These are phyloP conservation scores for Apiotrichum veenhuisii DNA, from an alignment of 1,284 basidiomycete genomes.

Conservation along the genomic window DNA sequence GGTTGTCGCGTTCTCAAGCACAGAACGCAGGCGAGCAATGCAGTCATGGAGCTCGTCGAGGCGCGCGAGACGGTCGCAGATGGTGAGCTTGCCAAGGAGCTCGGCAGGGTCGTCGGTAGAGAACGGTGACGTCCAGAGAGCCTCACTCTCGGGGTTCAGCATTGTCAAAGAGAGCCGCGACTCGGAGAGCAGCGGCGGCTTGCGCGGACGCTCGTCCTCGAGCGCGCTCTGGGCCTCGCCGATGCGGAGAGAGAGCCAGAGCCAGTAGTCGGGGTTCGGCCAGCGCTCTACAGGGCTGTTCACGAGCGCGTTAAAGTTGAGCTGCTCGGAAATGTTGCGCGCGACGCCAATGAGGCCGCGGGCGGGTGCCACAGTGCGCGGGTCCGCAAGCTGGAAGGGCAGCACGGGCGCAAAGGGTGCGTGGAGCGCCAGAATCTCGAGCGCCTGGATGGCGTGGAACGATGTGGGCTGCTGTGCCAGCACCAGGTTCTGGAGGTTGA, in stretches of 20 bases:
- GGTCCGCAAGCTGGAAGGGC: constrained; percentile 31
- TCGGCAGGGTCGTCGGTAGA: constrained; percentile 22
- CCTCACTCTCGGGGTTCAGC: constrained; percentile 29
- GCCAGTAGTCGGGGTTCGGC: constrained; percentile 31
- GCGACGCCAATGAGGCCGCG: constrained; percentile 26
- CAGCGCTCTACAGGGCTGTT: constrained; percentile 17
- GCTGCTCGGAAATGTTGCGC: constrained; percentile 14
- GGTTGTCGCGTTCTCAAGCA: constrained; percentile 26
- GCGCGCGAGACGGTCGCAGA: constrained; percentile 36
- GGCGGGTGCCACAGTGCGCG: constrained; percentile 28
- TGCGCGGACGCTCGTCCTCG: constrained; percentile 18
- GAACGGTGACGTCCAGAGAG: constrained; percentile 18
- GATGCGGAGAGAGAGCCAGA: constrained; percentile 26
- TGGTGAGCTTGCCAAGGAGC: constrained; percentile 31
- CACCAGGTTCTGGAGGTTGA: constrained; percentile 22
- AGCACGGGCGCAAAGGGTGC: constrained; percentile 36
- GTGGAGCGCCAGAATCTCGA: constrained; percentile 36
- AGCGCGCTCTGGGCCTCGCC: constrained; percentile 16
- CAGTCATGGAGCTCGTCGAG: constrained; percentile 34
- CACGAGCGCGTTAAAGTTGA: constrained; percentile 27
- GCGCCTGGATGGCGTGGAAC: constrained; percentile 34
- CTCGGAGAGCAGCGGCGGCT: constrained; percentile 16
- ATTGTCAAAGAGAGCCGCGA: constrained; percentile 11
- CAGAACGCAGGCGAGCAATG: constrained; percentile 20
- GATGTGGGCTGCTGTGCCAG: constrained; percentile 29